Evolutionary conservation across 495 filamentous ascomycete species (phyloP), one percentile per base, ranked within the genome.

Genomic region (Tuber indicum): DNA sequence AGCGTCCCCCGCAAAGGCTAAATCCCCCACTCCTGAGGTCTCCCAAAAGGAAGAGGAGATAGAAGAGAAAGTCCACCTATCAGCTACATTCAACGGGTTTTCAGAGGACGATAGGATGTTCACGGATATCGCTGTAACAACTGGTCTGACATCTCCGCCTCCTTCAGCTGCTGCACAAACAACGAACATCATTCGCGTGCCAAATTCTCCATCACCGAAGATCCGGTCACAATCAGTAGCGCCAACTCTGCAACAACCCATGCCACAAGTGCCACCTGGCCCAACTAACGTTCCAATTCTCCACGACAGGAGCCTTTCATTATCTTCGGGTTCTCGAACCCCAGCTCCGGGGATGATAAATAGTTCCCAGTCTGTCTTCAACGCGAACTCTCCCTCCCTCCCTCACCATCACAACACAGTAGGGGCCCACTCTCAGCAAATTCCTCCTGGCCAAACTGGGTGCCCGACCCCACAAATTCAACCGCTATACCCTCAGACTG

Each of bases 81-180:
- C 87, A 86, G 26, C 85, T 70, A 75, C 81, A 41, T 81, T 83
- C 72, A 79, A 81, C 41, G 81, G 84, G 41, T 78, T 85, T 71
- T 41, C 75, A 14, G 78, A 77, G 43, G 79, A 81, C 72, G 77
- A 84, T 86, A 44, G 85, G 84, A 78, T 80, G 3, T 78, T 78
- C 17, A 78, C 76, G 0, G 70, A 75, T 42, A 78, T 75, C 45
- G 23, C 72, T n/a, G 36, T 80, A 41, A 78, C 78, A 23, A 73
- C 62, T 26, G 73, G 73, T 12, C 4, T 78, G 17, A 23, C 49
- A 9, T 72, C 71, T n/a, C 78, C 71, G 17, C 71, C 77, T 0
- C 74, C 70, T 17, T 75, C 71, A 19, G 69, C 62, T 7, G 41
- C 39, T 39, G 17, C 26, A n/a, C 70, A 80, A 76, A 80, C 45